Percentiles rank a stretch among this genome's conserved stretches.
These are phyloP conservation scores for Citrullus mucosospermus DNA, from an alignment of 306 rosid species.

Conservation along the genomic window DNA sequence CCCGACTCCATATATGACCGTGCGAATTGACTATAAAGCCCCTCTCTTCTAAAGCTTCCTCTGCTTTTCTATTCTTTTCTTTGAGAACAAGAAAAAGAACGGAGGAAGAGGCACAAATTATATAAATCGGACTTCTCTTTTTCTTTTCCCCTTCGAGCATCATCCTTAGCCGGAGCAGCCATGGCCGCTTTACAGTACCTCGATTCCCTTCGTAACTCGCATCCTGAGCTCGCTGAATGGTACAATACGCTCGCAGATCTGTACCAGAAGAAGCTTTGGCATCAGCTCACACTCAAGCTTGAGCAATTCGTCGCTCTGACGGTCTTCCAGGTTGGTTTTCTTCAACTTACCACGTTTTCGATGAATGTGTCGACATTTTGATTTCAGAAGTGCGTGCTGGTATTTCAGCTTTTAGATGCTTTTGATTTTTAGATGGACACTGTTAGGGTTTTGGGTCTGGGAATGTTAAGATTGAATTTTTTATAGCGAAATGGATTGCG, in stretches of 20 bases:
- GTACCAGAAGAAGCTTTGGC: conserved; percentile 99
- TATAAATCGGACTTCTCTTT: conserved; percentile 19
- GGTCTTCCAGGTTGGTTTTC: conserved; percentile 58
- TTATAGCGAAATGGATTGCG: background rate
- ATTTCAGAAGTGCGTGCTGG: background rate
- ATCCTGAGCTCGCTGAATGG: conserved; percentile 90
- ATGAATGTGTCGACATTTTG: background rate
- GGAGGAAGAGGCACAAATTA: background rate
- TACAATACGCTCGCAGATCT: conserved; percentile 92
- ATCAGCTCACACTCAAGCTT: conserved; percentile 97
- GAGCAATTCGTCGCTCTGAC: conserved; percentile 91
- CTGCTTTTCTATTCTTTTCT: conserved; percentile 27
- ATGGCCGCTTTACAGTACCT: conserved; percentile 98
- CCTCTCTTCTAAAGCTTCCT: background rate
- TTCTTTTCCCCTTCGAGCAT: background rate
- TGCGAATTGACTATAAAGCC: background rate
- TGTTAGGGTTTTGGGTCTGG: conserved; percentile 46
- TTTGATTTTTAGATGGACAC: background rate
- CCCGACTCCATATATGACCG: background rate
- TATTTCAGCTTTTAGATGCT: background rate
- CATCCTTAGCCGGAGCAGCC: conserved; percentile 11
- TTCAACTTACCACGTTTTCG: background rate
- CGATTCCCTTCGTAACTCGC: conserved; percentile 71
- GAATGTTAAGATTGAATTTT: background rate
- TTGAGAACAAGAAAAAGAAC: conserved; percentile 32